Conservation (phyloP, 2,329 filamentous ascomycete genomes). For the Stachybotrys chartarum region DNA sequence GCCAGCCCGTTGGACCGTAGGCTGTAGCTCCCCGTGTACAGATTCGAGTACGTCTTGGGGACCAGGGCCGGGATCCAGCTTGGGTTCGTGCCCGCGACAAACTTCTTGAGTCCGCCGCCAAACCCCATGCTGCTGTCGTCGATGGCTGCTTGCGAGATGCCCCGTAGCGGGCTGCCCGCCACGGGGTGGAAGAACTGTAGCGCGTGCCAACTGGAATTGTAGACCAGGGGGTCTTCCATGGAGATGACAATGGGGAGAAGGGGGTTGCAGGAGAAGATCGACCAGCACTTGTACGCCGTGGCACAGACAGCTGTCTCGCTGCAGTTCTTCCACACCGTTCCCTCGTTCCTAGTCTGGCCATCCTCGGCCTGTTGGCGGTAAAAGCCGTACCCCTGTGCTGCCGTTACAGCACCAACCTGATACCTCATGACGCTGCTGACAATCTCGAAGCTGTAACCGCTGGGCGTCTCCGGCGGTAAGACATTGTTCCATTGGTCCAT, state of each 20-base stretch:
- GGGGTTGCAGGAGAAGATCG: slow-evolving; percentile 29
- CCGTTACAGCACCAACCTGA: slow-evolving; percentile 17
- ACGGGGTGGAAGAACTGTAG: slow-evolving; percentile 19
- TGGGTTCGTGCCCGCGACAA: slow-evolving; percentile 21
- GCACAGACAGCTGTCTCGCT: slow-evolving; percentile 1
- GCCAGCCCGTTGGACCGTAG: slow-evolving; percentile 23
- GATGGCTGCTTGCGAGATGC: slow-evolving; percentile 20
- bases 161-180: slow-evolving; percentile 3
- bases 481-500: slow-evolving; percentile 18
- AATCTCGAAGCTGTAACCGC: slow-evolving; percentile 17
- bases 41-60: slow-evolving; percentile 18
- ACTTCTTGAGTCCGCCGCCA: slow-evolving; percentile 12
- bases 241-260: slow-evolving; percentile 26
- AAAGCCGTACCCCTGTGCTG: slow-evolving; percentile 11
- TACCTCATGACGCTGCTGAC: slow-evolving; percentile 29
- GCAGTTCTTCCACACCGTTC: background rate
- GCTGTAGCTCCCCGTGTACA: slow-evolving; percentile 3
- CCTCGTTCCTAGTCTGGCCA: background rate
- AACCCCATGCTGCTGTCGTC: slow-evolving; percentile 8
- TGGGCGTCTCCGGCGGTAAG: slow-evolving; percentile 17
- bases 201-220: slow-evolving; percentile 14
- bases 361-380: background rate
- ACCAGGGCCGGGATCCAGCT: slow-evolving; percentile 32
- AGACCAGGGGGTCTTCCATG: slow-evolving; percentile 10
- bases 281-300: slow-evolving; percentile 14